phyloP scores from a whole-genome alignment of 805 yeast species.

The Starmerella geochares region DNA sequence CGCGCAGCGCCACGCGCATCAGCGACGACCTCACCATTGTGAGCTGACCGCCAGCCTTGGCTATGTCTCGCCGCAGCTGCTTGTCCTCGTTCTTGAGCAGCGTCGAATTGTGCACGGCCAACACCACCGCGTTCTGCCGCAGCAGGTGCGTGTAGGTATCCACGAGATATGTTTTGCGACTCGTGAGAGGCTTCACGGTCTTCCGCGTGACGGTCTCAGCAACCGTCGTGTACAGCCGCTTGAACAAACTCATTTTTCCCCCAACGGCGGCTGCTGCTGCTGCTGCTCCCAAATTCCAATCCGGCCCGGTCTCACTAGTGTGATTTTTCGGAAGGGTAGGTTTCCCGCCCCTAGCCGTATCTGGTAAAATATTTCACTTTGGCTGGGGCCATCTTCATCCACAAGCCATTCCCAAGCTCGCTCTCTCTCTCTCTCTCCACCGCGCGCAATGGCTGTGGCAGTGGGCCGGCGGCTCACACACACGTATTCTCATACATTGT shows the following conservation, averaged over 20 bases:
- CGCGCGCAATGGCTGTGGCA: background rate
- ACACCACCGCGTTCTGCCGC: constrained; percentile 55
- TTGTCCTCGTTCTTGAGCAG: constrained; percentile 59
- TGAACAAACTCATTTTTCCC: background rate
- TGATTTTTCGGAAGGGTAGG: background rate
- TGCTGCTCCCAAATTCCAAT: background rate
- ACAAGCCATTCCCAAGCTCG: background rate
- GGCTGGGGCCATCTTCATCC: background rate
- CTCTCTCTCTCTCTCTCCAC: background rate
- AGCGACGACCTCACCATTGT: constrained; percentile 59
- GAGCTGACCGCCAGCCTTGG: constrained; percentile 56
- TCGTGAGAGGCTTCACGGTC: constrained; percentile 46
- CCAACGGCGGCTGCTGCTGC: background rate
- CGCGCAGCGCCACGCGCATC: constrained; percentile 66
- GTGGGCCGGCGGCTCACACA: constrained; percentile 18
- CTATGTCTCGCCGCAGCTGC: constrained; percentile 50
- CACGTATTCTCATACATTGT: constrained; percentile 43
- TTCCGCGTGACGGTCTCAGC: constrained; percentile 8
- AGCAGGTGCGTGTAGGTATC: constrained; percentile 68
- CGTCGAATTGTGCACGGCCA: constrained; percentile 80
- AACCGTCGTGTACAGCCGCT: constrained; percentile 7
- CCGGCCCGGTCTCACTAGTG: no score
- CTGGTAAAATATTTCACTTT: constrained; percentile 1
- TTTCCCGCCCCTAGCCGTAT: background rate
- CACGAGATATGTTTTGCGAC: constrained; percentile 73